Percentiles rank a stretch among this genome's conserved stretches.
Evolutionary conservation across 768 basidiomycete genomes (phyloP).

Genomic region (Tylopilus cervinicoccineus): DNA sequence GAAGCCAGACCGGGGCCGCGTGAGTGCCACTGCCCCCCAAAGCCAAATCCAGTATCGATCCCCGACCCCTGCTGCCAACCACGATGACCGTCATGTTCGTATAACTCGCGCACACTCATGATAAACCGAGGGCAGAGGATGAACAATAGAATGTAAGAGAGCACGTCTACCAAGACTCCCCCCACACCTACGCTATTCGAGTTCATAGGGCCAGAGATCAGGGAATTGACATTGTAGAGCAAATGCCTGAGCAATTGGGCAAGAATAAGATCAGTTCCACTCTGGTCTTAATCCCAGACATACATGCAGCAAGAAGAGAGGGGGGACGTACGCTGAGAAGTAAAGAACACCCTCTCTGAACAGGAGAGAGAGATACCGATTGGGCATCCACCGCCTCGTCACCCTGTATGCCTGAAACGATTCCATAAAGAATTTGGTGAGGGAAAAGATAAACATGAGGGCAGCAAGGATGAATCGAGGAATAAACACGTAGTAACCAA

Average conservation of each 20-base stretch:
- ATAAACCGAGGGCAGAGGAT: constrained; percentile 18
- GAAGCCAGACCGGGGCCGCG: background rate
- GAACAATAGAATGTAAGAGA: constrained; percentile 1
- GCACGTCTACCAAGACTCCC: background rate
- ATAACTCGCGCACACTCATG: constrained; percentile 13
- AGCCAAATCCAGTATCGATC: background rate
- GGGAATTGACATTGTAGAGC: background rate
- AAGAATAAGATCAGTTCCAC: background rate
- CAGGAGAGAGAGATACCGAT: background rate
- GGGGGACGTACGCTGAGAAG: background rate
- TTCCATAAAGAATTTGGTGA: background rate
- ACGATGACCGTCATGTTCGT: background rate
- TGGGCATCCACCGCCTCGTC: background rate
- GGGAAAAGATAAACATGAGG: background rate
- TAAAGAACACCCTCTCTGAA: background rate
- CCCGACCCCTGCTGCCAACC: no score
- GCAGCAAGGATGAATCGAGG: background rate
- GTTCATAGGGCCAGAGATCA: background rate
- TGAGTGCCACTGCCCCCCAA: background rate
- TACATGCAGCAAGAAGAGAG: background rate
- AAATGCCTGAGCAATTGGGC: background rate
- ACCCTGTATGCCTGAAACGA: background rate
- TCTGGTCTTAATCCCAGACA: no score
- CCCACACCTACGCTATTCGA: background rate
- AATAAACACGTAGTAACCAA: background rate